Percentiles rank a stretch among this genome's conserved stretches.
phyloP scores from a whole-genome alignment of 192 early-diverging fungal genomes.

The Backusella parvicylindrica region DNA sequence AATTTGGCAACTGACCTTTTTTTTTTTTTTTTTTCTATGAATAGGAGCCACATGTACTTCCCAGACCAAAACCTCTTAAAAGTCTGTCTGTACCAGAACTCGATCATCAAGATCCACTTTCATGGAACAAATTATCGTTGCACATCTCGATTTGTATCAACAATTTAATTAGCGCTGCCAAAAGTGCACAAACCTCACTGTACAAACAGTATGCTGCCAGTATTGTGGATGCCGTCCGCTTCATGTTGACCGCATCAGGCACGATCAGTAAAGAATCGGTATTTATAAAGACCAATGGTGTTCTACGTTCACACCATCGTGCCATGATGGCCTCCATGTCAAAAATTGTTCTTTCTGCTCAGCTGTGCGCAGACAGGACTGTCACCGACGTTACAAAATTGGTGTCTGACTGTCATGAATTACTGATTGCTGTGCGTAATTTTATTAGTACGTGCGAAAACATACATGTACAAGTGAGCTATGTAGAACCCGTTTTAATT shows the following conservation, averaged over 20 bases:
- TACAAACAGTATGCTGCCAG: constrained; percentile 54
- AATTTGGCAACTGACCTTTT: not conserved
- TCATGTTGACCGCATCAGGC: constrained; percentile 81
- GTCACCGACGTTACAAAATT: constrained; percentile 67
- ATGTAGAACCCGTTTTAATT: constrained; percentile 19
- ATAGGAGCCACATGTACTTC: not conserved
- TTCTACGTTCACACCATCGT: constrained; percentile 19
- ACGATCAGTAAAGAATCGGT: constrained; percentile 66
- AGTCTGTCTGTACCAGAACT: not conserved
- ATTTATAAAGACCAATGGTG: constrained; percentile 42
- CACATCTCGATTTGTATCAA: constrained; percentile 50
- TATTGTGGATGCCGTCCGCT: constrained; percentile 79
- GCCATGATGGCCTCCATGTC: constrained; percentile 67
- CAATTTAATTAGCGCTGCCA: constrained; percentile 48
- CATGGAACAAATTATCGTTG: constrained; percentile 52
- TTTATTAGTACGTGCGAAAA: constrained; percentile 48
- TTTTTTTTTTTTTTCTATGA: not conserved
- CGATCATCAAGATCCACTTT: constrained; percentile 25
- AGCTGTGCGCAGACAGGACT: constrained; percentile 69
- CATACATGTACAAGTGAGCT: constrained; percentile 30
- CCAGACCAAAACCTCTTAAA: not conserved
- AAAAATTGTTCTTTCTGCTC: constrained; percentile 70
- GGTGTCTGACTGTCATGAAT: constrained; percentile 54
- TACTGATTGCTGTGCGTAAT: constrained; percentile 59
- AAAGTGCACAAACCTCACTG: constrained; percentile 46